A percentile compares a stretch with the other conserved stretches of the same genome.
phyloP scores from a whole-genome alignment of 495 filamentous ascomycete genomes.

The Hyaloscypha hepaticicola region DNA sequence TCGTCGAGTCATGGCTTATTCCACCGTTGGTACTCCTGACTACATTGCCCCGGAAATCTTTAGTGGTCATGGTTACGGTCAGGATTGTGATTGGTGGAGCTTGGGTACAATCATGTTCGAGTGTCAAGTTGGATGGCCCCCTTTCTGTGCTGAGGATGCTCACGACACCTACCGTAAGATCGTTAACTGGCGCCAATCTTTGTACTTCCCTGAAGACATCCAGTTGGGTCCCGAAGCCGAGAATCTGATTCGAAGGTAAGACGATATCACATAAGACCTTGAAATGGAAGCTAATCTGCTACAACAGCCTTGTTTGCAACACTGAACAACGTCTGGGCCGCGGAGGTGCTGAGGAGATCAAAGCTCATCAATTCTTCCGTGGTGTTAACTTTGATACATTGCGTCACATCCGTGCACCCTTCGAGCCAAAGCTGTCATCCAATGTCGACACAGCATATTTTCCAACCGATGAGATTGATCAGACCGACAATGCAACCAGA shows the following conservation, averaged over 20 bases:
- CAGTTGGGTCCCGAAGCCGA: constrained; percentile 84
- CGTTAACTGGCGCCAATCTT: constrained; percentile 91
- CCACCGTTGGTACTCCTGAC: constrained; percentile 96
- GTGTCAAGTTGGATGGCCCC: constrained; percentile 97
- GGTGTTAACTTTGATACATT: constrained; percentile 92
- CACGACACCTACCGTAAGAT: constrained; percentile 99
- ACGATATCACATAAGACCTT: neutral
- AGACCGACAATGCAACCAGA: constrained; percentile 82
- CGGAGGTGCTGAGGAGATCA: constrained; percentile 83
- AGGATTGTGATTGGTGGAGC: constrained; percentile 98
- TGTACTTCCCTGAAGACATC: constrained; percentile 97
- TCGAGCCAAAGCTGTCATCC: constrained; percentile 87
- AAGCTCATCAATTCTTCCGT: constrained; percentile 90
- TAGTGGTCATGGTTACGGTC: constrained; percentile 90
- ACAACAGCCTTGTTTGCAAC: constrained; percentile 87
- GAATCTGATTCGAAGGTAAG: constrained; percentile 79
- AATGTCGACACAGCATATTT: constrained; percentile 98
- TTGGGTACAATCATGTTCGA: constrained; percentile 99
- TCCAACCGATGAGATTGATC: constrained; percentile 95
- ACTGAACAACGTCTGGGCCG: constrained; percentile 85
- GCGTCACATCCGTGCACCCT: constrained; percentile 88
- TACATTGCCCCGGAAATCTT: constrained; percentile 99
- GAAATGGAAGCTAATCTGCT: constrained; percentile 4
- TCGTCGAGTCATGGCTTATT: constrained; percentile 92
- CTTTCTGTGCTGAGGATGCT: constrained; percentile 96